A percentile compares a stretch with the other conserved stretches of the same genome.
Evolutionary conservation across 768 basidiomycete species (phyloP).

Genomic region (Kwoniella mangroviensis): DNA sequence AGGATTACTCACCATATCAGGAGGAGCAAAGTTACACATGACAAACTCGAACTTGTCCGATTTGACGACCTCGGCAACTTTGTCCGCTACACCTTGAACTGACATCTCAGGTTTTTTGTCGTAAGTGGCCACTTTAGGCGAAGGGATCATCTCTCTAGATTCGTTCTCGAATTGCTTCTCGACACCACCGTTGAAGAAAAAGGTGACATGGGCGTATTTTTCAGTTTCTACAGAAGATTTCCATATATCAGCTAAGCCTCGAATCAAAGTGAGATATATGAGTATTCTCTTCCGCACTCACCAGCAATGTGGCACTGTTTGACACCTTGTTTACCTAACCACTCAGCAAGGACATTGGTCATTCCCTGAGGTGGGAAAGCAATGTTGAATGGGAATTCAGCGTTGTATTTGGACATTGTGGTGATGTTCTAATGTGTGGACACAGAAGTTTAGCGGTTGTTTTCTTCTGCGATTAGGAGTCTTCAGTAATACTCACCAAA

Average conservation of each 20-base stretch:
- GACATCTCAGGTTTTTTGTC: conserved; percentile 90
- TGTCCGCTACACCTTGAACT: conserved; percentile 83
- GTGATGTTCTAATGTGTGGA: conserved; percentile 69
- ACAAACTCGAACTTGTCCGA: conserved; percentile 77
- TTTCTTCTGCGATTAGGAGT: neutral
- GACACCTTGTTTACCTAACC: conserved; percentile 75
- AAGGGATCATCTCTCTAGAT: conserved; percentile 83
- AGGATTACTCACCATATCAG: conserved; percentile 75
- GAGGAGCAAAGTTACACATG: conserved; percentile 98
- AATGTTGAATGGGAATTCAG: conserved; percentile 83
- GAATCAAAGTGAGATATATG: no score
- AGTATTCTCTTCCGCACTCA: conserved; percentile 45
- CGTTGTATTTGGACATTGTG: conserved; percentile 92
- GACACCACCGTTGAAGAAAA: conserved; percentile 97
- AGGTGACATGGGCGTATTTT: conserved; percentile 96
- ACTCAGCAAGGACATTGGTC: conserved; percentile 94
- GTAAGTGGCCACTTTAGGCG: conserved; percentile 93
- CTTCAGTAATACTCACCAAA: conserved; percentile 64
- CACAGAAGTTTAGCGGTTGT: no score
- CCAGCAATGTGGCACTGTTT: conserved; percentile 89
- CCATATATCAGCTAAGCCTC: no score
- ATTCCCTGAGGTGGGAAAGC: conserved; percentile 94
- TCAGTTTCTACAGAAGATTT: conserved; percentile 74
- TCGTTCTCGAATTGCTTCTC: conserved; percentile 88
- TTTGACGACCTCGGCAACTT: conserved; percentile 83